Evolutionary conservation across 352 stramenopile genomes (phyloP), one percentile per base, ranked within the genome.

Genomic region (Aphanomyces cochlioides): DNA sequence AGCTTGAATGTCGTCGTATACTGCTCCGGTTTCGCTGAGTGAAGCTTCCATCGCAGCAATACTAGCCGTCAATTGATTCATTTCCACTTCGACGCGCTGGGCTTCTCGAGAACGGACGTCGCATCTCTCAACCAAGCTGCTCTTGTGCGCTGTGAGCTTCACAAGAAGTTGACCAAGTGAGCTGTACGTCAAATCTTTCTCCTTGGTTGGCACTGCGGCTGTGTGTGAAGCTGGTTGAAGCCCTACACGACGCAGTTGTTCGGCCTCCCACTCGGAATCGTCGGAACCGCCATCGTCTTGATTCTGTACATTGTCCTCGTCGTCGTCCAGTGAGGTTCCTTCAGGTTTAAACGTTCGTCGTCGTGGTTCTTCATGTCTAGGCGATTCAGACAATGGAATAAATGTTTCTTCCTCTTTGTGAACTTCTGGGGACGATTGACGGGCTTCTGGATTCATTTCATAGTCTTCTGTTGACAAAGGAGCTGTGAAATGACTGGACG

Each of bases 211-310:
- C 8, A 21, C n/a, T 10, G 13, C 50, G 15, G 37, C 13, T 28
- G 54, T 3, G 21, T 40, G 54, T 5, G 64, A 17, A 8, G 50
- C 7, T 8, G 19, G 7, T 15, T 19, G 50, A 36, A 69, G 15
- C 21, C 64, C 64, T 7, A 38, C 64, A 15, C 64, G 64, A 3
- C 64, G 64, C n/a, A 70, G 64, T 15, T 70, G 64, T 15, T 70
- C 64, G 15, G 36, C 21, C 34, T 70, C 64, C 64, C 64, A 70
- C 21, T 19, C 17, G 34, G 53, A 38, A 8, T 70, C 59, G 17
- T 67, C 64, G 28, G 47, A 28, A 6, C 12, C 41, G 10, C 4
- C 57, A 10, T 15, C 40, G 10, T 60, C 64, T n/a, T 37, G 28
- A 28, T 28, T 28, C 28, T 28, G 28, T 28, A 2, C 17, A 39